phyloP scores from a whole-genome alignment of 139 green algal species.

The Micromonas pusilla region DNA sequence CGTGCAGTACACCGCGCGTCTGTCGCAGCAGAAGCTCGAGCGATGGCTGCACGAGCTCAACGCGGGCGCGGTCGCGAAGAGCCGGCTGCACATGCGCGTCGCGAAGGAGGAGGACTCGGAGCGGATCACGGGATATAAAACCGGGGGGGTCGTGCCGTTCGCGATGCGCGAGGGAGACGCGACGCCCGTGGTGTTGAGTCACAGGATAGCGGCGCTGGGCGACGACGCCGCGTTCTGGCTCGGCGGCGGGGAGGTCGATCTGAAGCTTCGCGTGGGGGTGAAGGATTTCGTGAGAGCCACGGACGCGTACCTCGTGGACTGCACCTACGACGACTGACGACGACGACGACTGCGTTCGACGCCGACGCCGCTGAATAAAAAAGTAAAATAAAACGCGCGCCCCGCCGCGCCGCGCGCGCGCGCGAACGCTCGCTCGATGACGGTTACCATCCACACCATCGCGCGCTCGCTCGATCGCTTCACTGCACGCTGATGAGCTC shows the following conservation, averaged over 20 bases:
- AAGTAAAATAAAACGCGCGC: too few relatives aligned
- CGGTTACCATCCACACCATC: too few relatives aligned
- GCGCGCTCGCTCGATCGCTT: too few relatives aligned
- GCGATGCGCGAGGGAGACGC: not conserved
- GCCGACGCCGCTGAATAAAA: too few relatives aligned
- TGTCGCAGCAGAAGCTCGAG: conserved; percentile 32
- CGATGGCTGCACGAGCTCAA: conserved; percentile 21
- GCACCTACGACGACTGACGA: too few relatives aligned
- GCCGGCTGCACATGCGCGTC: conserved; percentile 30
- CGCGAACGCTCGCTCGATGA: too few relatives aligned
- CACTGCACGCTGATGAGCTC: conserved; percentile 44
- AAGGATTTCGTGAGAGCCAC: conserved; percentile 11
- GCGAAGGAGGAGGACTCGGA: conserved; percentile 27
- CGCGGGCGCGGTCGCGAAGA: not conserved
- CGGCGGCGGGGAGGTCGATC: conserved; percentile 30
- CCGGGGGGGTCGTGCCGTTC: conserved; percentile 27
- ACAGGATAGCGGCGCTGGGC: conserved; percentile 3
- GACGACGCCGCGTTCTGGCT: conserved; percentile 29
- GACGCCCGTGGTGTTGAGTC: conserved; percentile 24
- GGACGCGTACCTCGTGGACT: conserved; percentile 23
- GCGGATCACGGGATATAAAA: conserved; percentile 24
- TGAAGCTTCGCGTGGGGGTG: conserved; percentile 29
- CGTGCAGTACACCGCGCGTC: conserved; percentile 30
- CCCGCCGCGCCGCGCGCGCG: too few relatives aligned
- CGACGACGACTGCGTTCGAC: too few relatives aligned